Evolutionary conservation across 768 basidiomycete genomes (phyloP).

Genomic region (Amanita muscaria): DNA sequence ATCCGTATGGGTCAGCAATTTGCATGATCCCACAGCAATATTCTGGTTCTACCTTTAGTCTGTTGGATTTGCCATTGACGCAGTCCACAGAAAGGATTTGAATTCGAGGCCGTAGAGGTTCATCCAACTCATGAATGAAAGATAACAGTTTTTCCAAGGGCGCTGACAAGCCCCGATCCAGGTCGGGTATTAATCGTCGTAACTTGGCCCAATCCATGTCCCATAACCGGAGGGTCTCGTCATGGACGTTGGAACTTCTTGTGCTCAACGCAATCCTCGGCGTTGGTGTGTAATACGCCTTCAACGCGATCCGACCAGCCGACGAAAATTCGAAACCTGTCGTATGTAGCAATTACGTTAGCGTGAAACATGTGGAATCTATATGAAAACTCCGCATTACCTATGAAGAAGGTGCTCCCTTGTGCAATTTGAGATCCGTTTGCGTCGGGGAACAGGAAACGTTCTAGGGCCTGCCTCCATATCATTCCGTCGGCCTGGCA

Average conservation of each 20-base stretch:
- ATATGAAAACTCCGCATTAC: conserved; percentile 12
- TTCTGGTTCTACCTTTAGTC: conserved; percentile 18
- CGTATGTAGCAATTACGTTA: neutral
- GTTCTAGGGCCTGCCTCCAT: conserved; percentile 22
- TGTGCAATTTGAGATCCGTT: conserved; percentile 12
- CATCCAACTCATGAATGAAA: conserved; percentile 18
- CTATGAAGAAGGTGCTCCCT: conserved; percentile 24
- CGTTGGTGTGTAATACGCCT: conserved; percentile 23
- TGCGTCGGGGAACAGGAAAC: conserved; percentile 19
- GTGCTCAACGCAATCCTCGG: conserved; percentile 7
- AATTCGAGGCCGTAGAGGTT: conserved; percentile 16
- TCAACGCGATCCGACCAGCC: conserved; percentile 19
- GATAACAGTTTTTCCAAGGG: conserved; percentile 20
- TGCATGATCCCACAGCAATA: neutral
- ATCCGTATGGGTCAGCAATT: neutral
- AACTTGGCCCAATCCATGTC: conserved; percentile 19
- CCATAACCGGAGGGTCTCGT: conserved; percentile 14
- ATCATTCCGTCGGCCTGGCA: conserved; percentile 16
- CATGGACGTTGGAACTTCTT: conserved; percentile 5
- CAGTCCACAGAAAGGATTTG: conserved; percentile 24
- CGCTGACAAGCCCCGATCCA: conserved; percentile 18
- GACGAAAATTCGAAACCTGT: conserved; percentile 24
- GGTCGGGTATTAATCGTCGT: conserved; percentile 14
- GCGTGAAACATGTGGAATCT: neutral
- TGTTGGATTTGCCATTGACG: conserved; percentile 17